Base-by-base conservation (phyloP, 805 yeast genomes). In the Saturnispora bothae region DNA sequence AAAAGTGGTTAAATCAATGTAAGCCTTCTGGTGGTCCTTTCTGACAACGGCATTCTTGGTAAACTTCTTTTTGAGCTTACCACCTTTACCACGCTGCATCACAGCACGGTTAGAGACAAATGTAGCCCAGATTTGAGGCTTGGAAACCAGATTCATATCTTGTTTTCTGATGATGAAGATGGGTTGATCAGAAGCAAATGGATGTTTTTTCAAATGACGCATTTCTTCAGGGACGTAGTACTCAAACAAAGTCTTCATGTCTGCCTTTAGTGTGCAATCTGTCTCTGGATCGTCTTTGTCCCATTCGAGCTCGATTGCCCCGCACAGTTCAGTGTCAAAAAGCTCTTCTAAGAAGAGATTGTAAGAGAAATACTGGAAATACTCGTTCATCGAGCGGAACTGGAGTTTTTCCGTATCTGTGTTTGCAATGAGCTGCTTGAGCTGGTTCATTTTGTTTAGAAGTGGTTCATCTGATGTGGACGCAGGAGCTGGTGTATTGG, bases 271-370 rank as follows among this genome's bases (percentile, higher is more conserved):
- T 40, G 67, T 65, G 46, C 65, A 65, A 41, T 63, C 59, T 7
- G 7, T 10, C 5, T 16, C 18, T 6, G 9, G 15, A 42, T 65
- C 61, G 19, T 30, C 21, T 18, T 30, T 19, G 14, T 30, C 27
- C 26, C 56, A 51, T 15, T 45, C 44, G 31, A 77, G 59, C 7
- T 63, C 56, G 45, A 75, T 66, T 37, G 71, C 69, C 0, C 66
- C 60, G 28, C 67, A 55, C 35, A 72, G 66, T 7, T 65, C 63
- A 14, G 64, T 61, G 20, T 66, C 70, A 19, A 64, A 57, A 38
- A 70, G 66, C 47, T 79, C 83, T 51, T 80, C 88, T 30, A 76
- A 60, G 42, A 74, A 77, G 39, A 79, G 53, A 38, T 76, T 76
- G 54, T 69, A 70, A 39, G 80, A 68, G 62, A 76, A 70, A 44